phyloP scores from a whole-genome alignment of 805 yeast genomes.

The Starmerella geochares region DNA sequence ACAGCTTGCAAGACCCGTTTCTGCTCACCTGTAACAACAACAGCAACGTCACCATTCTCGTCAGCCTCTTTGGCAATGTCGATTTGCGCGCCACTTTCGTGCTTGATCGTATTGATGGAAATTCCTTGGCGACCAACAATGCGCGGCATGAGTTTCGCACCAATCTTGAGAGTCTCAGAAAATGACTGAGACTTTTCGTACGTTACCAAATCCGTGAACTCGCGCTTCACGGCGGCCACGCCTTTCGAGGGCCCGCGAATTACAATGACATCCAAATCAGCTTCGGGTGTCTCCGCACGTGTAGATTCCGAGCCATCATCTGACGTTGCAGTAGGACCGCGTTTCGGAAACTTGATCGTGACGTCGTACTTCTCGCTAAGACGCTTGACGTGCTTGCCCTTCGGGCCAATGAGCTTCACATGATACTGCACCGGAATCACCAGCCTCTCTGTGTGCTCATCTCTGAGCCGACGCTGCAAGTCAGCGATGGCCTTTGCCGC shows the following conservation, averaged over 20 bases:
- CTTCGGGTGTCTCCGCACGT: conserved; percentile 3
- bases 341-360: conserved; percentile 57
- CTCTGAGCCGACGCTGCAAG: conserved; percentile 68
- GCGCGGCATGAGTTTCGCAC: conserved; percentile 64
- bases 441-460: conserved; percentile 57
- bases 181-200: conserved; percentile 82
- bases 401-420: conserved; percentile 70
- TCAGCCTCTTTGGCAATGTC: conserved; percentile 42
- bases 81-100: conserved; percentile 44
- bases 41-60: conserved; percentile 40
- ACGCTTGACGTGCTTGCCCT: conserved; percentile 70
- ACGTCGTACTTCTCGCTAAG: conserved; percentile 83
- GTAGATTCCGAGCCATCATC: conserved; percentile 3
- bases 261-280: conserved; percentile 37
- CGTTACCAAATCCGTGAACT: conserved; percentile 62
- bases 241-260: conserved; percentile 64
- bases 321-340: conserved; percentile 23
- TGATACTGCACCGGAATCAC: conserved; percentile 70
- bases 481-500: conserved; percentile 51
- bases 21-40: conserved; percentile 70
- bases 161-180: conserved; percentile 53
- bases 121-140: conserved; percentile 88
- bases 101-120: conserved; percentile 67
- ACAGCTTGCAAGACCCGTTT: conserved; percentile 64
- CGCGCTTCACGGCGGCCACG: conserved; percentile 36